Base-by-base conservation (phyloP, 495 filamentous ascomycete genomes). In the Filosporella fistucella region DNA sequence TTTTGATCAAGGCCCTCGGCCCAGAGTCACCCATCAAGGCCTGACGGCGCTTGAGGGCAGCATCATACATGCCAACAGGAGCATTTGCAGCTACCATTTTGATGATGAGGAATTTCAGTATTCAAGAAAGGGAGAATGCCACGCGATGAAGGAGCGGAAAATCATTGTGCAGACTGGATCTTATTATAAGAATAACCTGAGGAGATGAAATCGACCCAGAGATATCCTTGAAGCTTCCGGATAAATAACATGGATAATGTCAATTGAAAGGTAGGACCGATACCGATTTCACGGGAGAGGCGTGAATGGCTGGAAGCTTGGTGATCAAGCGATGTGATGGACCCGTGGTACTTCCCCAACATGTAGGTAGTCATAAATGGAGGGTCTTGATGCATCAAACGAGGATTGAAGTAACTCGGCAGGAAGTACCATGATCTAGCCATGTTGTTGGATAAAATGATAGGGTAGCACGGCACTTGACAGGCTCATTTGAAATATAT, bases 1-100 rank as follows among this genome's bases (percentile, higher is more conserved):
- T 89, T 63, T 80, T 81, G 5, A 86, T 54, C 47, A 88, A 63
- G 13, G 83, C 84, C 55, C 66, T 58, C 7, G 83, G 81, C 1
- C 86, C 85, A 41, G 77, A 77, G 22, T 68, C 68, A 42, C 82
- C 82, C 62, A 79, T 78, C 47, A 89, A 74, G 28, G 68, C 70
- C 64, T 83, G 69, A 49, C 84, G 82, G 51, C 81, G 77, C 41
- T 70, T 66, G 18, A 87, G 65, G 45, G 85, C 84, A 25, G 77
- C 82, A 71, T 78, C 74, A 59, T 85, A 77, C 54, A 72, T 62
- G 56, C 64, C 68, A 21, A 49, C 34, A 7, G 48, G 40, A 4
- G 51, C 44, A 35, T 42, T 48, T 36, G 39, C 42, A 35, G 45
- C 52, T 20, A 56, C 56, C 56, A 59, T 59, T 13, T 46, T 52